A percentile compares a stretch with the other conserved stretches of the same genome.
Conservation (phyloP, 2,329 filamentous ascomycete species). For the Penicillium sp. region DNA sequence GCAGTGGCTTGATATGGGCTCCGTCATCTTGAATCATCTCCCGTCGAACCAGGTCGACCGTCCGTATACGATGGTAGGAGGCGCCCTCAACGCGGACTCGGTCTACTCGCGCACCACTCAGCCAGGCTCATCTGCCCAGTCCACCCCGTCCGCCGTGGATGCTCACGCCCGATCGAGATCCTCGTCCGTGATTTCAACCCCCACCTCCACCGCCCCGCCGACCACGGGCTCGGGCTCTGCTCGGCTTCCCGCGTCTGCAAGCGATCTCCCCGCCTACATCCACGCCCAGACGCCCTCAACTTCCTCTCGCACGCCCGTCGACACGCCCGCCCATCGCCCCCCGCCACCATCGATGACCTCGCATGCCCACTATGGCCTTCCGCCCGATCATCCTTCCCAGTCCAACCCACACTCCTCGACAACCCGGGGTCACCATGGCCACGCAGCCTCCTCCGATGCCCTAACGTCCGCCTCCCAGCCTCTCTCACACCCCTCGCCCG, state of each 20-base stretch:
- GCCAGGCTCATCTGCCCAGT: conserved; percentile 2
- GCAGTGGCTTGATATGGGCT: conserved; percentile 51
- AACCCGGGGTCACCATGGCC: conserved; percentile 16
- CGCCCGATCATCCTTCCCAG: conserved; percentile 12
- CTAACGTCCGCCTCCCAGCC: conserved; percentile 23
- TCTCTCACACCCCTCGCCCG: conserved; percentile 35
- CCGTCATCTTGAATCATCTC: conserved; percentile 60
- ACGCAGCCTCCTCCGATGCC: conserved; percentile 18
- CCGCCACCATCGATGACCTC: conserved; percentile 47
- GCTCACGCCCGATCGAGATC: conserved; percentile 25
- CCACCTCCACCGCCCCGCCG: conserved; percentile 36
- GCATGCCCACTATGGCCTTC: conserved; percentile 27
- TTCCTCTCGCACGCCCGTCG: conserved; percentile 21
- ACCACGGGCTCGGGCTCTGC: conserved; percentile 31
- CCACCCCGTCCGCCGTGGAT: conserved; percentile 4
- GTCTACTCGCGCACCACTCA: conserved; percentile 26
- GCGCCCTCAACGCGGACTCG: conserved; percentile 38
- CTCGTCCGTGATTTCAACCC: conserved; percentile 28
- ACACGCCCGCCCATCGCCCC: conserved; percentile 15
- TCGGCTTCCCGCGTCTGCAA: conserved; percentile 25
- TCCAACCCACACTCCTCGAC: conserved; percentile 16
- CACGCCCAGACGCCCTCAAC: conserved; percentile 23
- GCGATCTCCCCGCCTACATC: conserved; percentile 35
- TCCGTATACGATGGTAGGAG: conserved; percentile 54
- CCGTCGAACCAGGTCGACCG: conserved; percentile 66